A percentile compares a stretch with the other conserved stretches of the same genome.
Conservation (phyloP, 2,329 filamentous ascomycete species). For the Beauveria caledonica region DNA sequence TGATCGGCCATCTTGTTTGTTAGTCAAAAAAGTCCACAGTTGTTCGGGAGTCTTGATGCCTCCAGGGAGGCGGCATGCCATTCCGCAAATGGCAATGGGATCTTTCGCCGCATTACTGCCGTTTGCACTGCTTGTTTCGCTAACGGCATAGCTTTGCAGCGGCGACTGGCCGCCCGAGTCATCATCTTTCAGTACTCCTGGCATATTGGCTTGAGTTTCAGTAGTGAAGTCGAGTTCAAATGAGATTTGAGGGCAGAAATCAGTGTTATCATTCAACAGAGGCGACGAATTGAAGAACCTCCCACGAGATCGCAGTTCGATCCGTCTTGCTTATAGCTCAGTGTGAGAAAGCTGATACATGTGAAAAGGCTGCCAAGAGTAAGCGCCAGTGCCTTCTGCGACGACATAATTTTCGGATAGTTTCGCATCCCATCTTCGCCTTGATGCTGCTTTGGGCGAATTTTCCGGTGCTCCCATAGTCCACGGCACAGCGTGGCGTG, state of each 20-base stretch:
- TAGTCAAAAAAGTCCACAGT: constrained; percentile 11
- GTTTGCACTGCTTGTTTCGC: background rate
- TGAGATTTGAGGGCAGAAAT: background rate
- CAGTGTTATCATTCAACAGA: background rate
- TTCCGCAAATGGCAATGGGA: constrained; percentile 13
- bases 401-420: background rate
- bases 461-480: background rate
- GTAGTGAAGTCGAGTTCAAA: background rate
- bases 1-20: constrained; percentile 10
- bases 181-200: background rate
- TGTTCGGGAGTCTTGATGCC: constrained; percentile 8
- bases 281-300: background rate
- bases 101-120: background rate
- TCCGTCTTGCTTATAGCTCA: background rate
- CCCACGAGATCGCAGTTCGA: background rate
- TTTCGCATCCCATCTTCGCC: background rate
- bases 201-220: background rate
- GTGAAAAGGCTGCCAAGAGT: background rate
- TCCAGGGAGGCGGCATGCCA: constrained; percentile 13
- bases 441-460: background rate
- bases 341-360: background rate
- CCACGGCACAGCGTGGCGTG: background rate
- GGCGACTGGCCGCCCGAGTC: background rate
- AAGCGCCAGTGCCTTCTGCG: background rate
- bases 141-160: background rate